Base-by-base conservation (phyloP, 805 yeast species). In the Starmerella bacillaris region DNA sequence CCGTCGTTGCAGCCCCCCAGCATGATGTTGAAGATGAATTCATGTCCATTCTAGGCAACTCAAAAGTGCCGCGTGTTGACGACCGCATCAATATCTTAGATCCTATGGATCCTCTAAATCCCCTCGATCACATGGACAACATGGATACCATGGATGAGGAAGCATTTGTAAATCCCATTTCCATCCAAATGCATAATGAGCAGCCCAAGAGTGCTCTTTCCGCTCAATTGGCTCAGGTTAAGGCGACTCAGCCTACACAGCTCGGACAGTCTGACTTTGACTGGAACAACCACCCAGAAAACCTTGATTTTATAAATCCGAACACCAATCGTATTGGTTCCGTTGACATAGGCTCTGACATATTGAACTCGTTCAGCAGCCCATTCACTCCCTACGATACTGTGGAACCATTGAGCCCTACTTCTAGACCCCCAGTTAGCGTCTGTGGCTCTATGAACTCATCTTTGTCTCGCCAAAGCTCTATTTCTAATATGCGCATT, bases 161-260 rank as follows among this genome's bases (percentile, higher is more conserved):
- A 5, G 7, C 29, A 12, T 26, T 26, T 11, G 29, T 12, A 7
- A 18, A 26, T 12, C 29, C 29, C 6, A 12, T 22, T 12, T 9
- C 24, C 24, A 9, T 22, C 24, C 12, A 22, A 9, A 22, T 9
- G 29, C 29, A 6, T 8, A 14, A 15, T 7, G 29, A 6, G 29
- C 41, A 29, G 20, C 37, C 42, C n/a, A 37, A 37, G 21, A 40
- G 44, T 15, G 46, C 46, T 19, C 29, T 42, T 26, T 33, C 31
- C 20, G 46, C 46, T 4, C 46, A 42, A 28, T 33, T 42, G 6
- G 45, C 41, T 11, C 44, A 42, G 28, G 40, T 37, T 4, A 31
- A 35, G 20, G 39, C n/a, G n/a, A n/a, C n/a, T n/a, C n/a, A n/a
- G n/a, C n/a, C n/a, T n/a, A n/a, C n/a, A n/a, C n/a, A n/a, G n/a